Evolutionary conservation across 192 early-diverging fungal species (phyloP).

Genomic region (Backusella macrospora): DNA sequence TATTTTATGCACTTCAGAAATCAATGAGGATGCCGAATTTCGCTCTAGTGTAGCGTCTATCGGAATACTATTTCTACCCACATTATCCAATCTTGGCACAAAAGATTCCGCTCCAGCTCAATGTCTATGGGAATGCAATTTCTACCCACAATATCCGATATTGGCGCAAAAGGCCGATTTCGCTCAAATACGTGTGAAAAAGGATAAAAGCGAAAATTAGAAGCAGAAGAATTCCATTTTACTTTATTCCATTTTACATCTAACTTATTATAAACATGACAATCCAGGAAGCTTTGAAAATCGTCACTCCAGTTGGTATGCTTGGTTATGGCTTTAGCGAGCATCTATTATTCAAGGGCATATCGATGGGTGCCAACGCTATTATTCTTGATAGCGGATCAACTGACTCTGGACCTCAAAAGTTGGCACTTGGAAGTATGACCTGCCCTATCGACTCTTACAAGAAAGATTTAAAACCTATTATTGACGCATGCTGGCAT

Average conservation of each 20-base stretch:
- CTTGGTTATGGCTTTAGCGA: background rate
- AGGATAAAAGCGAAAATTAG: background rate
- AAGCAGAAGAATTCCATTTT: constrained; percentile 3
- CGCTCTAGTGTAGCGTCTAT: background rate
- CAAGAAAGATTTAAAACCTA: constrained; percentile 9
- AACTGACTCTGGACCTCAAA: constrained; percentile 29
- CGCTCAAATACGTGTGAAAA: background rate
- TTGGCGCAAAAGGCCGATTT: background rate
- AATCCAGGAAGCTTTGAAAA: background rate
- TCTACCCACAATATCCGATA: background rate
- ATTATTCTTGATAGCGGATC: constrained; percentile 25
- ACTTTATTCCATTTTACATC: background rate
- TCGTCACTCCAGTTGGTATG: background rate
- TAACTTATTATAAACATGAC: background rate
- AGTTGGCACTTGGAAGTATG: constrained; percentile 19
- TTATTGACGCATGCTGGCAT: constrained; percentile 24
- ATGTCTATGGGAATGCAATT: too few relatives aligned
- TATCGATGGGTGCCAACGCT: constrained; percentile 17
- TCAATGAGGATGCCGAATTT: background rate
- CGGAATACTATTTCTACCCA: background rate
- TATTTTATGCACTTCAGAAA: constrained; percentile 11
- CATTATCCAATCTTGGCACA: too few relatives aligned
- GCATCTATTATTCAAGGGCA: constrained; percentile 6
- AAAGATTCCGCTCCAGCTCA: background rate
- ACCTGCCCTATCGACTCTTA: constrained; percentile 25